Evolutionary conservation across 768 basidiomycete genomes (phyloP).

Genomic region (Glaciozyma antarctica): DNA sequence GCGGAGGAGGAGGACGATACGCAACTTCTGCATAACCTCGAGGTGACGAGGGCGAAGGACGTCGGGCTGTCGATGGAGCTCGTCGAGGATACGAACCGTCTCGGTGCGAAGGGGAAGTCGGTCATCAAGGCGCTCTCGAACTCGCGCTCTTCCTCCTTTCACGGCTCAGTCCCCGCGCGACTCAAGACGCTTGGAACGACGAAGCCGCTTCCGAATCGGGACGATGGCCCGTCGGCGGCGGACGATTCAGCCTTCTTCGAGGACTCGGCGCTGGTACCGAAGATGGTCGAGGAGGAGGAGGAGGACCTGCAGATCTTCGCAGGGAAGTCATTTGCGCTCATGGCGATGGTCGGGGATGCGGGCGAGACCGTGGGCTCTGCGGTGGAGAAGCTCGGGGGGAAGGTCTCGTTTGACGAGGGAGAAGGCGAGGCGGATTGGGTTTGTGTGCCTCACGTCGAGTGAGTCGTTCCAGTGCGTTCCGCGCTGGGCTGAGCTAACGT

Average conservation of each 20-base stretch:
- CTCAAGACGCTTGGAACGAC: neutral
- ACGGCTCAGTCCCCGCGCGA: neutral
- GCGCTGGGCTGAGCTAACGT: neutral
- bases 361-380: neutral
- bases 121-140: constrained; percentile 19
- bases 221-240: neutral
- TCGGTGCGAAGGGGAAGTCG: constrained; percentile 21
- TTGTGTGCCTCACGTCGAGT: neutral
- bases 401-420: neutral
- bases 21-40: neutral
- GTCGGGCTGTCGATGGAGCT: constrained; percentile 14
- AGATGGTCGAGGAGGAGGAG: neutral
- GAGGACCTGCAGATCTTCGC: constrained; percentile 4
- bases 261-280: no score
- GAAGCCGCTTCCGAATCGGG: neutral
- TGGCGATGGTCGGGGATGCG: constrained; percentile 1
- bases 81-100: constrained; percentile 7
- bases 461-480: neutral
- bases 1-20: neutral
- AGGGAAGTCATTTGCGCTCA: constrained; percentile 8
- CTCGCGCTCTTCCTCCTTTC: neutral
- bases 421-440: constrained; percentile 3
- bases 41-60: neutral
- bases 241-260: constrained; percentile 24
- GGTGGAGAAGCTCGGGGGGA: neutral